phyloP scores from a whole-genome alignment of 1,139 yeast genomes.

The Pichia sp. region DNA sequence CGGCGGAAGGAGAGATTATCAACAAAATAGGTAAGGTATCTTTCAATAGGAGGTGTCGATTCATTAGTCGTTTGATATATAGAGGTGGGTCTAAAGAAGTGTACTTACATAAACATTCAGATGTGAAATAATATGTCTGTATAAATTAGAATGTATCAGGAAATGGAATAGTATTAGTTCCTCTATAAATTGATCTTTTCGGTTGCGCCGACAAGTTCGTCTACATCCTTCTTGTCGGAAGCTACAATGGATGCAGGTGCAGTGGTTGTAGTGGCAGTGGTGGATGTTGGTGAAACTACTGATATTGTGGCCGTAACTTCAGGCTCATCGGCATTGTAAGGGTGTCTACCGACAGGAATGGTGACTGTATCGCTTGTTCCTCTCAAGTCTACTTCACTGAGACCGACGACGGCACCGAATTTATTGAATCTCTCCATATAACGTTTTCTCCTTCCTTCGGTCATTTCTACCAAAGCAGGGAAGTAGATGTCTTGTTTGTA shows the following conservation, averaged over 20 bases:
- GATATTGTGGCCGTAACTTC: background rate
- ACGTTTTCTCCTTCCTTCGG: slow-evolving; percentile 37
- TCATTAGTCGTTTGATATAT: background rate
- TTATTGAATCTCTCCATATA: slow-evolving; percentile 45
- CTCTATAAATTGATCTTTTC: slow-evolving; percentile 9
- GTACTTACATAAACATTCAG: background rate
- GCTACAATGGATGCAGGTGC: background rate
- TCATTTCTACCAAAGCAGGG: slow-evolving; percentile 45
- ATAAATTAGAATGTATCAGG: background rate
- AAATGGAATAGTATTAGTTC: background rate
- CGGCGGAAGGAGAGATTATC: background rate
- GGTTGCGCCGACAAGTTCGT: slow-evolving; percentile 6
- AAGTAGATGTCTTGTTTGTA: slow-evolving; percentile 50
- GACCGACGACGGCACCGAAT: slow-evolving; percentile 49
- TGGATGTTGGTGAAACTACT: background rate
- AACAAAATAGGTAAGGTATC: background rate
- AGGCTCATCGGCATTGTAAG: slow-evolving; percentile 15
- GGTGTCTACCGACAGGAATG: slow-evolving; percentile 36
- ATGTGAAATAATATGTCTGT: background rate
- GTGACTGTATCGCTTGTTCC: slow-evolving; percentile 46
- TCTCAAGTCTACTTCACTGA: slow-evolving; percentile 71
- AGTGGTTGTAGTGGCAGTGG: background rate
- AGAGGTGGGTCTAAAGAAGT: background rate
- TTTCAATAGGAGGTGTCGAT: background rate
- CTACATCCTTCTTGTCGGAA: background rate